Percentiles rank a stretch among this genome's conserved stretches.
Evolutionary conservation across 345 rosid species (phyloP).

Genomic region (Eucalyptus decipiens): DNA sequence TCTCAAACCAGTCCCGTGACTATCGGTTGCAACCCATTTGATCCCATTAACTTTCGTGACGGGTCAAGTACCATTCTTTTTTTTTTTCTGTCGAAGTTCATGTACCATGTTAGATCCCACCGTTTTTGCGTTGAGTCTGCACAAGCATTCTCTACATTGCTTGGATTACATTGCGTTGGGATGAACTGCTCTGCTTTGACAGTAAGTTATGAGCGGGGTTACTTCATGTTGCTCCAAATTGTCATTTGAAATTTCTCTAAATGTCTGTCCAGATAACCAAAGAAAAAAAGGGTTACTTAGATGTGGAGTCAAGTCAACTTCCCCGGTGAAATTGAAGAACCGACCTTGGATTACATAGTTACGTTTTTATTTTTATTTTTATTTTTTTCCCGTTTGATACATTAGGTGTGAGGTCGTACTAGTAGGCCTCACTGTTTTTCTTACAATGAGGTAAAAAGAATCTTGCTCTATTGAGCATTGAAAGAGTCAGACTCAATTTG

Average conservation of each 20-base stretch:
- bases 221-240: not conserved
- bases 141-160: not conserved
- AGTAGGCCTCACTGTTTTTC: not conserved
- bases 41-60: not conserved
- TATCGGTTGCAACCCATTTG: not conserved
- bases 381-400: not conserved
- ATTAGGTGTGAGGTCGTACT: not conserved
- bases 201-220: not conserved
- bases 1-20: not conserved
- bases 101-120: not conserved
- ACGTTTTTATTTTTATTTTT: not conserved
- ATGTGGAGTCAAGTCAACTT: not conserved
- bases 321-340: not conserved
- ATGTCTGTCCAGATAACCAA: not conserved
- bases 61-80: not conserved
- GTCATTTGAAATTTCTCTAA: not conserved
- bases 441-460: not conserved
- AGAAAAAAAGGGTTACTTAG: not conserved
- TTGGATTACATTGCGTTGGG: not conserved
- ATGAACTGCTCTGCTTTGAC: not conserved
- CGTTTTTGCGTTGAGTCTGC: not conserved
- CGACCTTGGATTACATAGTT: not conserved
- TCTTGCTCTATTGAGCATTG: not conserved
- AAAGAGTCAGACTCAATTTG: not conserved
- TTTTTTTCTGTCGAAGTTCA: not conserved